phyloP scores from a whole-genome alignment of 129 eudicot species.

The Helianthus tuberosus region DNA sequence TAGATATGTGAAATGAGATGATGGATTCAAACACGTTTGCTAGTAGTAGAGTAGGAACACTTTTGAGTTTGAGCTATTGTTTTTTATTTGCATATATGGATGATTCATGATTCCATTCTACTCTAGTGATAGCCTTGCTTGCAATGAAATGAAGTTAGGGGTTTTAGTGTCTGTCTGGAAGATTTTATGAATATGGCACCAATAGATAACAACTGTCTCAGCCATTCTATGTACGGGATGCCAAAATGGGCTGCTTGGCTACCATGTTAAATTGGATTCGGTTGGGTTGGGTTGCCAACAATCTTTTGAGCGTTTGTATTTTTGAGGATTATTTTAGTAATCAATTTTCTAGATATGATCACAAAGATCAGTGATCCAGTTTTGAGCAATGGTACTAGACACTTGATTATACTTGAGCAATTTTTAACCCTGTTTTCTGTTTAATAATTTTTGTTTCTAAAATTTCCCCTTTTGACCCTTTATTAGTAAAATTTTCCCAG shows the following conservation, averaged over 20 bases:
- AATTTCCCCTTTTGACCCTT: background rate
- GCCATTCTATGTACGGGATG: too few relatives aligned
- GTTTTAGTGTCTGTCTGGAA: too few relatives aligned
- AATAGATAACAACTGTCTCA: too few relatives aligned
- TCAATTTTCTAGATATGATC: background rate
- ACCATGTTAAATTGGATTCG: background rate
- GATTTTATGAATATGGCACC: too few relatives aligned
- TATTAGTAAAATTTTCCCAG: constrained; percentile 3
- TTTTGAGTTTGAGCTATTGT: too few relatives aligned
- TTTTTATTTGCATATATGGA: too few relatives aligned
- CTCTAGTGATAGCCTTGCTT: too few relatives aligned
- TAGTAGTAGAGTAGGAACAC: too few relatives aligned
- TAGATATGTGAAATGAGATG: too few relatives aligned
- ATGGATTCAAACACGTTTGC: too few relatives aligned
- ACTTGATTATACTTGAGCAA: background rate
- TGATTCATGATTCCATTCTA: too few relatives aligned
- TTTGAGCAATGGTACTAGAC: background rate
- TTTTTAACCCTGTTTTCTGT: background rate
- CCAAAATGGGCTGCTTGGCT: background rate
- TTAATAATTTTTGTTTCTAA: background rate
- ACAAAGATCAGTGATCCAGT: background rate
- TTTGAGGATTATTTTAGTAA: background rate
- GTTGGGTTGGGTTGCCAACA: background rate
- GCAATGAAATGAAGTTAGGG: too few relatives aligned
- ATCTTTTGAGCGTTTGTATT: background rate